Evolutionary conservation across 257 asterid species (phyloP), one percentile per base, ranked within the genome.

Genomic region (Hygrophila difformis): DNA sequence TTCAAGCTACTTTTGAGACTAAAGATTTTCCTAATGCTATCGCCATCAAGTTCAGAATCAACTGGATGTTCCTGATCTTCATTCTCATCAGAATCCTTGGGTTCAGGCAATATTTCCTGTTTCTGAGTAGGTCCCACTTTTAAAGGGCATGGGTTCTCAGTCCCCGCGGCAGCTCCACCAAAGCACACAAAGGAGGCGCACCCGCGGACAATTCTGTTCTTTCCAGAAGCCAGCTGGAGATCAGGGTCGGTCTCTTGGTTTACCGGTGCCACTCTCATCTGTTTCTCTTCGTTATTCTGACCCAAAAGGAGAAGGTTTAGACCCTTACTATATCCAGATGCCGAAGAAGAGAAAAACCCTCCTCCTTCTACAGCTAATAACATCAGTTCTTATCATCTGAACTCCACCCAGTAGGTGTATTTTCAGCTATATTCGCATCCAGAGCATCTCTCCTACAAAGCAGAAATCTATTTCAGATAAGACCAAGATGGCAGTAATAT

Each of bases 301-400:
- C 96, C 86, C 84, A 86, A 70, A 57, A 89, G 64, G 55, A 91
- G 89, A 56, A 91, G 94, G 77, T 92, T 63, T 72, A 91, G 68
- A 42, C 94, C 96, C 79, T 86, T 85, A 66, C 95, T 82, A 72
- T 91, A 91, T 49, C 98, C 98, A 41, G 94, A 79, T n/a, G 88
- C 98, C 58, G 98, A 91, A 68, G 98, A 75, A 56, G 96, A 91
- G 86, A 91, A 91, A 72, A 91, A 86, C 9, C 96, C 94, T 63
- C 98, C 98, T 70, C 98, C 98, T 80, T 85, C 98, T 62, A 77
- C 91, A 53, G 98, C 94, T 53, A 91, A 76, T 86, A 91, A 75
- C 98, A 91, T 91, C 78, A 67, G 96, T 60, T 67, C 85, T 70
- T 77, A 78, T 79, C 96, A 91, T 91, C 91, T 68, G 44, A 39